Evolutionary conservation across 805 yeast genomes (phyloP).

Genomic region (Cyberlindnera galapagoensis): DNA sequence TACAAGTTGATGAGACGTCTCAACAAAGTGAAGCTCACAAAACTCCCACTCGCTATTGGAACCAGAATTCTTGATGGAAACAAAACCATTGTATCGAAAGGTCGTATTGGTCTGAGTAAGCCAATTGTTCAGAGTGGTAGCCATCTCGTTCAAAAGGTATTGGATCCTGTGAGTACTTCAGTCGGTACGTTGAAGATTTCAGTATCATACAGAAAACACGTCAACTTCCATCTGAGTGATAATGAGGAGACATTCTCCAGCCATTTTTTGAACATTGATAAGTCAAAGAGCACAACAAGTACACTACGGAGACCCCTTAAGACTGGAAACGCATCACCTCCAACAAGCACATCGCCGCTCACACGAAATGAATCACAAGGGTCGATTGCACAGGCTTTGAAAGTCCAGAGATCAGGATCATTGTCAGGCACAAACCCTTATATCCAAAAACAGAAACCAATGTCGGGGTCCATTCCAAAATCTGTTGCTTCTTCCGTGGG

Average conservation of each 20-base stretch:
- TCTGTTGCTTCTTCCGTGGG: constrained; percentile 22
- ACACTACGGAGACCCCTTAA: constrained; percentile 23
- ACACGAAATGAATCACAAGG: constrained; percentile 39
- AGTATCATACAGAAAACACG: constrained; percentile 72
- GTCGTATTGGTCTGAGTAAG: constrained; percentile 79
- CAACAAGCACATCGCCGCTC: constrained; percentile 23
- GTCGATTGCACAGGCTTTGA: constrained; percentile 33
- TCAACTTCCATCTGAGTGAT: constrained; percentile 60
- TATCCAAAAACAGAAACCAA: constrained; percentile 25
- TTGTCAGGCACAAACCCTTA: constrained; percentile 15
- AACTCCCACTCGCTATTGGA: constrained; percentile 40
- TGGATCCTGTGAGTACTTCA: constrained; percentile 69
- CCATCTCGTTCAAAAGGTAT: constrained; percentile 54
- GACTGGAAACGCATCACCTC: constrained; percentile 25
- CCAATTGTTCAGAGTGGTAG: constrained; percentile 40
- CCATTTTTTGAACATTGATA: constrained; percentile 47
- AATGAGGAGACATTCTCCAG: constrained; percentile 57
- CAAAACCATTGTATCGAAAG: constrained; percentile 70
- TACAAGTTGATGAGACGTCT: constrained; percentile 48
- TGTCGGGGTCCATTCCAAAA: constrained; percentile 24
- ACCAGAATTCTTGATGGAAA: constrained; percentile 70
- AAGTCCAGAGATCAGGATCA: constrained; percentile 35
- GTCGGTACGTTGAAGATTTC: constrained; percentile 69
- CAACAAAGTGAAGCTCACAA: constrained; percentile 29
- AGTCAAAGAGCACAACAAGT: constrained; percentile 9